Percentiles rank a stretch among this genome's conserved stretches.
Conservation (phyloP, 495 filamentous ascomycete species). For the Zalerion maritima region DNA sequence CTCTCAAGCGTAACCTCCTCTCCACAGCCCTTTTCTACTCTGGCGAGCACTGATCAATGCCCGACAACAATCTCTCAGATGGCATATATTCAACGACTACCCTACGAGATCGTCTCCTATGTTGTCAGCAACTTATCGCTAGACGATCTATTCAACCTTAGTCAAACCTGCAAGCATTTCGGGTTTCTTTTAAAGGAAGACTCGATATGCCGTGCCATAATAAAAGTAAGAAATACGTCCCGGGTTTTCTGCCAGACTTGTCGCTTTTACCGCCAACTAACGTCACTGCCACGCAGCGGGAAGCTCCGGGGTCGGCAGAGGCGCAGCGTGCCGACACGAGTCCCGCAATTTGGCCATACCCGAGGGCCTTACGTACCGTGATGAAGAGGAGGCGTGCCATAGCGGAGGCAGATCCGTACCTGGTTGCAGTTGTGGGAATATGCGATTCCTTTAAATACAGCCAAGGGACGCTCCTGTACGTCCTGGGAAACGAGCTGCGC, state of each 20-base stretch:
- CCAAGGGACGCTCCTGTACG: slow-evolving; percentile 50
- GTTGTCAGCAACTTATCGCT: slow-evolving; percentile 40
- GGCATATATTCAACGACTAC: slow-evolving; percentile 32
- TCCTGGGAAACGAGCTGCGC: slow-evolving; percentile 41
- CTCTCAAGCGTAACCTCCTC: too few relatives aligned
- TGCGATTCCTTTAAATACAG: slow-evolving; percentile 48
- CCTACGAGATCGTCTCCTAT: slow-evolving; percentile 50
- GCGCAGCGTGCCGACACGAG: too few relatives aligned
- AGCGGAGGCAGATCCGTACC: slow-evolving; percentile 46
- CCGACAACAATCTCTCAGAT: too few relatives aligned
- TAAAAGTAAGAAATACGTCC: slow-evolving; percentile 33
- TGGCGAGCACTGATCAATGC: too few relatives aligned
- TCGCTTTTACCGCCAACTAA: too few relatives aligned
- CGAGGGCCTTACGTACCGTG: slow-evolving; percentile 41
- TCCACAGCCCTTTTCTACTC: too few relatives aligned
- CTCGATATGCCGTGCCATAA: slow-evolving; percentile 42
- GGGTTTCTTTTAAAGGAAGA: slow-evolving; percentile 39
- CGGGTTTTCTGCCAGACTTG: too few relatives aligned
- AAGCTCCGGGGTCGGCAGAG: too few relatives aligned
- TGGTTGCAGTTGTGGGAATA: slow-evolving; percentile 42
- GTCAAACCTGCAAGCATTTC: slow-evolving; percentile 37
- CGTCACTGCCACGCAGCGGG: too few relatives aligned
- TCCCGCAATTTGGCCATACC: slow-evolving; percentile 35
- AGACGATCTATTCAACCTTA: slow-evolving; percentile 34
- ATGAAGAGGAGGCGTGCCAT: slow-evolving; percentile 48